Conservation (phyloP, 148 eudicot genomes). For the Fallopia convolvulus region DNA sequence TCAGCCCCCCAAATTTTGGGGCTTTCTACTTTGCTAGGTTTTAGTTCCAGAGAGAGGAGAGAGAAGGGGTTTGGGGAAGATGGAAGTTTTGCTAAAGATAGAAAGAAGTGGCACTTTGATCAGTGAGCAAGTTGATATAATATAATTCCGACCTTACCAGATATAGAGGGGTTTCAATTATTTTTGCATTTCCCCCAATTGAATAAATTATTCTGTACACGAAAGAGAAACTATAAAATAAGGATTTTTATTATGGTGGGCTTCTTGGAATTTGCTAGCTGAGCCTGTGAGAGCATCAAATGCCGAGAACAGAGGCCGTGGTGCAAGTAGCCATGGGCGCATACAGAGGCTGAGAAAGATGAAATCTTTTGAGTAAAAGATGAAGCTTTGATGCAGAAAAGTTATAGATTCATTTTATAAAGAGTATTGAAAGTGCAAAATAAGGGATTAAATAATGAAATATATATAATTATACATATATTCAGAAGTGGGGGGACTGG, state of each 20-base stretch:
- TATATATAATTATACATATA: not conserved
- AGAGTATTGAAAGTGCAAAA: not conserved
- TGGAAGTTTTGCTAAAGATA: constrained; percentile 10
- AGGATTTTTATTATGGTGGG: not conserved
- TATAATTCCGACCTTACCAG: not conserved
- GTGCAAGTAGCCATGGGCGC: constrained; percentile 11
- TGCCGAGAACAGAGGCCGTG: not conserved
- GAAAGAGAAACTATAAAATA: not conserved
- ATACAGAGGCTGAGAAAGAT: not conserved
- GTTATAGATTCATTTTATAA: not conserved
- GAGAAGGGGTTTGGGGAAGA: not conserved
- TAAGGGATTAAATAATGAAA: not conserved
- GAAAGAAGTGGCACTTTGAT: constrained; percentile 10
- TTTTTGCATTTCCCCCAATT: not conserved
- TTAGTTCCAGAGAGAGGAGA: not conserved
- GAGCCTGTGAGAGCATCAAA: not conserved
- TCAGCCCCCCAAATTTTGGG: constrained; percentile 1
- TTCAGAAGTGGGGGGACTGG: constrained; percentile 5
- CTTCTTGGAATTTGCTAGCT: not conserved
- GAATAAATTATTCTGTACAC: not conserved
- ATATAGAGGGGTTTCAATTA: constrained; percentile 7
- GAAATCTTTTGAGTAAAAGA: not conserved
- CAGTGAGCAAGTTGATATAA: not conserved
- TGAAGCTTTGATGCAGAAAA: not conserved
- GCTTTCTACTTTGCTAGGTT: constrained; percentile 10